phyloP scores from a whole-genome alignment of 1,139 yeast genomes.

The Scheffersomyces illinoinensis region DNA sequence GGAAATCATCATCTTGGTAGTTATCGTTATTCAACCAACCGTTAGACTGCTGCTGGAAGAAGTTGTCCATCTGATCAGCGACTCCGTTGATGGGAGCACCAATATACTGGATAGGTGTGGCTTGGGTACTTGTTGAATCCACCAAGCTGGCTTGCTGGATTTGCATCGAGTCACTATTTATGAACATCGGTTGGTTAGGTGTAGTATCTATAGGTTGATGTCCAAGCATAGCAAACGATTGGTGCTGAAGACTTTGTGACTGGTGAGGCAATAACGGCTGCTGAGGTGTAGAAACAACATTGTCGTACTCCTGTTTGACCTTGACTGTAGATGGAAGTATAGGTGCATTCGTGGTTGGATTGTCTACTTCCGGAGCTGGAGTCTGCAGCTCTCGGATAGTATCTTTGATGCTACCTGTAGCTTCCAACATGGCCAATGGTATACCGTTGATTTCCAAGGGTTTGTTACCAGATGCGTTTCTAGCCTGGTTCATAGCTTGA shows the following conservation, averaged over 20 bases:
- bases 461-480: slow-evolving; percentile 56
- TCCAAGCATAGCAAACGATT: slow-evolving; percentile 1
- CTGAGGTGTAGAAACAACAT: background rate
- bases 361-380: background rate
- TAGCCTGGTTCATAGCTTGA: slow-evolving; percentile 62
- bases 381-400: slow-evolving; percentile 3
- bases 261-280: background rate
- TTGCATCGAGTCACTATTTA: background rate
- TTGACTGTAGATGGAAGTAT: background rate
- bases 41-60: slow-evolving; percentile 78
- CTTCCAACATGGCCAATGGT: slow-evolving; percentile 76
- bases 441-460: slow-evolving; percentile 78
- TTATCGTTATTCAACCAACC: slow-evolving; percentile 77
- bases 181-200: slow-evolving; percentile 2
- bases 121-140: slow-evolving; percentile 10
- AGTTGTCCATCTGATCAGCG: slow-evolving; percentile 50
- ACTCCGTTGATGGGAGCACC: slow-evolving; percentile 14
- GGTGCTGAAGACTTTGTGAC: background rate
- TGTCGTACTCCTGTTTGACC: background rate
- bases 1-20: slow-evolving; percentile 71
- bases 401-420: slow-evolving; percentile 66
- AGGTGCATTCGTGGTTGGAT: background rate
- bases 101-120: slow-evolving; percentile 13
- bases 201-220: slow-evolving; percentile 6
- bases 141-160: slow-evolving; percentile 1